Conservation (phyloP, 495 filamentous ascomycete species). For the Daldinia vernicosa region DNA sequence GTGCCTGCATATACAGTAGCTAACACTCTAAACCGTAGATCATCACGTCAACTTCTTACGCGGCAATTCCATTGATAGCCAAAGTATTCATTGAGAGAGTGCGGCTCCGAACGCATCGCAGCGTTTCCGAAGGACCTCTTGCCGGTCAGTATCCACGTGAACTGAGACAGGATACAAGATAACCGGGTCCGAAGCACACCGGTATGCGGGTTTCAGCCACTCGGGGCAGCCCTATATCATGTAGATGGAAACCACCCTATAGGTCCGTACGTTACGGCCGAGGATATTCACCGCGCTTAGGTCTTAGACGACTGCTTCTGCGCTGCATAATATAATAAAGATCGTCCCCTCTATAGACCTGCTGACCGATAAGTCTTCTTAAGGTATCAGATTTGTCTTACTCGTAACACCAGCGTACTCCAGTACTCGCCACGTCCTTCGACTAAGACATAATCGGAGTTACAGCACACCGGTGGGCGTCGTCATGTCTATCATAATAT, state of each 20-base stretch:
- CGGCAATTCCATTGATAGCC: not conserved
- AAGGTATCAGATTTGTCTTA: not conserved
- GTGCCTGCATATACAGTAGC: not conserved
- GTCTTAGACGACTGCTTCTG: not conserved
- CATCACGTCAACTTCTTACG: not conserved
- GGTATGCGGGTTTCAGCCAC: slow-evolving; percentile 29
- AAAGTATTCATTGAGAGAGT: not conserved
- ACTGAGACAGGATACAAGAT: slow-evolving; percentile 22
- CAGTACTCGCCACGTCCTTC: not conserved
- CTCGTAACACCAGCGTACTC: not conserved
- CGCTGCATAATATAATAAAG: not conserved
- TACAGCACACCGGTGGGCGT: not conserved
- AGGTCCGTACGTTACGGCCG: not conserved
- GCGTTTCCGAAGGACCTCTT: not conserved
- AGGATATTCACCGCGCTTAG: not conserved
- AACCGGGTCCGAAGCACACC: slow-evolving; percentile 10
- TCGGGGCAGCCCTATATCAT: slow-evolving; percentile 27
- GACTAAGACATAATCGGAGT: not conserved
- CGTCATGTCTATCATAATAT: not conserved
- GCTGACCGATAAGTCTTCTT: not conserved
- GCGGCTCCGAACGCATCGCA: not conserved
- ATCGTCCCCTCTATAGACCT: not conserved
- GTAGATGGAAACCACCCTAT: not conserved
- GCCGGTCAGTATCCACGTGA: not conserved
- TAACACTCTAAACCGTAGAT: not conserved